Conservation (phyloP, 2,329 filamentous ascomycete genomes). For the Diaporthe ilicicola region DNA sequence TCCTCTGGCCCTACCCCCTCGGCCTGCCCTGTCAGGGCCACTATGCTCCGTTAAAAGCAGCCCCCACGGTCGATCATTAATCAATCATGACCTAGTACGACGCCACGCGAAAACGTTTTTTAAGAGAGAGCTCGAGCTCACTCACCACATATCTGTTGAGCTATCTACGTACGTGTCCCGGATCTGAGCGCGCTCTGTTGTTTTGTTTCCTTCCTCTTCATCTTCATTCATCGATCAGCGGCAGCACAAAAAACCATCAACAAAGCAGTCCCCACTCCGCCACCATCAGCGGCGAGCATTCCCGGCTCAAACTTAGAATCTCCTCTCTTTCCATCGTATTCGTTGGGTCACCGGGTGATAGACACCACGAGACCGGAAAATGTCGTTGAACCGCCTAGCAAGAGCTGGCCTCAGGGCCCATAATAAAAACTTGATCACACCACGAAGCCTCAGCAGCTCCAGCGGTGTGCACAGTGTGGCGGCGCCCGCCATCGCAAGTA, state of each 20-base stretch:
- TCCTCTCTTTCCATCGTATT: background rate
- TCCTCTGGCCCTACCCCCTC: background rate
- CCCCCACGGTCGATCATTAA: conserved; percentile 18
- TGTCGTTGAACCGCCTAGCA: conserved; percentile 11
- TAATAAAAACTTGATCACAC: conserved; percentile 22
- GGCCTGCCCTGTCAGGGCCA: conserved; percentile 12
- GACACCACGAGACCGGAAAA: background rate
- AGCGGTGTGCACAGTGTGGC: conserved; percentile 17
- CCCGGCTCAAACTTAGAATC: background rate
- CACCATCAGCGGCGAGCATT: conserved; percentile 8
- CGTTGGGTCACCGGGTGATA: background rate
- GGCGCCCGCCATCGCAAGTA: background rate
- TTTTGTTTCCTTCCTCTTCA: too few relatives aligned
- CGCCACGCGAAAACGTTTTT: conserved; percentile 22
- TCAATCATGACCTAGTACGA: conserved; percentile 23
- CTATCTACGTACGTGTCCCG: background rate
- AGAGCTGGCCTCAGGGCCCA: conserved; percentile 19
- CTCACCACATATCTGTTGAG: background rate
- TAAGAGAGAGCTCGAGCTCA: conserved; percentile 12
- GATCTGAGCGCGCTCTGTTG: background rate
- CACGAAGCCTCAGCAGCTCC: background rate
- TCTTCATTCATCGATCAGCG: background rate
- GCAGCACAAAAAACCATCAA: background rate
- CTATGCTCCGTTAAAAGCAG: conserved; percentile 17
- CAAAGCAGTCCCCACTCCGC: background rate